A percentile compares a stretch with the other conserved stretches of the same genome.
These are phyloP conservation scores for Fusarium torreyae DNA, from an alignment of 2,329 filamentous ascomycete species.

Conservation along the genomic window DNA sequence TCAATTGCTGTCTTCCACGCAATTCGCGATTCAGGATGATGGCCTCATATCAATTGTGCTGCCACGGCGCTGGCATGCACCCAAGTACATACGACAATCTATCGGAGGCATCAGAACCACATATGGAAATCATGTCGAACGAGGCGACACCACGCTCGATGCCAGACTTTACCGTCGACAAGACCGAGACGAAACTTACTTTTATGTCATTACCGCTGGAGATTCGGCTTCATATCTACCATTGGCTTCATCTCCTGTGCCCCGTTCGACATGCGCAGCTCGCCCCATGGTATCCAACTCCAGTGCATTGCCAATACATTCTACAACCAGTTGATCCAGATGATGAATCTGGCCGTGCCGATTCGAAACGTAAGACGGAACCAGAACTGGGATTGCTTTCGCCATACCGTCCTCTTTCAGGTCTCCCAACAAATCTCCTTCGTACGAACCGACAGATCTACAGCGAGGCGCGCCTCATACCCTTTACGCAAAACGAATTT, in stretches of 20 bases:
- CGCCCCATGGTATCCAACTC: constrained; percentile 59
- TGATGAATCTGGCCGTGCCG: not conserved
- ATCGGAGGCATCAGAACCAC: constrained; percentile 4
- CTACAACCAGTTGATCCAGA: constrained; percentile 41
- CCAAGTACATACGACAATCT: constrained; percentile 1
- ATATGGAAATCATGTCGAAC: constrained; percentile 22
- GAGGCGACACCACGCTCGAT: constrained; percentile 18
- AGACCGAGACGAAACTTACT: constrained; percentile 8
- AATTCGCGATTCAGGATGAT: constrained; percentile 12
- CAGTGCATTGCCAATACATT: constrained; percentile 53
- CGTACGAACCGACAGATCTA: constrained; percentile 59
- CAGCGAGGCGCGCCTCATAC: constrained; percentile 57
- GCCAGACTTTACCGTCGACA: constrained; percentile 13
- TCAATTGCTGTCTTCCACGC: not conserved
- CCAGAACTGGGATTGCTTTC: constrained; percentile 46
- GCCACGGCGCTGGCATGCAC: constrained; percentile 31
- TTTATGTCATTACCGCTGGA: constrained; percentile 60
- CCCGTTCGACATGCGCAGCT: constrained; percentile 58
- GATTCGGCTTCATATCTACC: constrained; percentile 64
- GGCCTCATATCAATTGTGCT: constrained; percentile 33
- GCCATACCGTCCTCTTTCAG: constrained; percentile 56
- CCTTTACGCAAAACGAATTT: constrained; percentile 63
- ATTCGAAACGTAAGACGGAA: not conserved
- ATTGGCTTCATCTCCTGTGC: constrained; percentile 57
- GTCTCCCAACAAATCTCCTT: constrained; percentile 60